A percentile compares a stretch with the other conserved stretches of the same genome.
These are phyloP conservation scores for Chara braunii DNA, from an alignment of 139 green algal genomes.

Conservation along the genomic window DNA sequence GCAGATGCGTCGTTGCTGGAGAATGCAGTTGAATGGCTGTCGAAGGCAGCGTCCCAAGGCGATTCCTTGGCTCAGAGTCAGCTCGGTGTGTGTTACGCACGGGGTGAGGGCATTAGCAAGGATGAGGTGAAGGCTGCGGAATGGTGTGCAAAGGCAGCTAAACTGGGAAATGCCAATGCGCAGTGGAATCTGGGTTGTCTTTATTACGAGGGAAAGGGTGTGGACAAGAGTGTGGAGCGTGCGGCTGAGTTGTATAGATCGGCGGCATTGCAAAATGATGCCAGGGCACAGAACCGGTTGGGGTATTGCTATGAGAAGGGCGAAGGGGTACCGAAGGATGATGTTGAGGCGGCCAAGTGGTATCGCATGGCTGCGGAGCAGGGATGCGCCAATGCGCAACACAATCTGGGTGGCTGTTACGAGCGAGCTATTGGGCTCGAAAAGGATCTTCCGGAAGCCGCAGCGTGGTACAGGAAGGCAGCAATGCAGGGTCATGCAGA, in stretches of 20 bases:
- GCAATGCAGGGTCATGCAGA: slow-evolving; percentile 6
- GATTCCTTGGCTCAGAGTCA: slow-evolving; percentile 3
- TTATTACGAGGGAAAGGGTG: slow-evolving; percentile 31
- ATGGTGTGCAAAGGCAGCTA: slow-evolving; percentile 24
- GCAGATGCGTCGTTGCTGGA: slow-evolving; percentile 22
- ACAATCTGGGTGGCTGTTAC: slow-evolving; percentile 10
- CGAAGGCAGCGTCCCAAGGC: slow-evolving; percentile 31
- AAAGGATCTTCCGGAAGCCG: neutral
- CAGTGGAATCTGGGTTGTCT: slow-evolving; percentile 31
- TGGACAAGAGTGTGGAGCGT: neutral
- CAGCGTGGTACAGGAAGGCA: slow-evolving; percentile 1
- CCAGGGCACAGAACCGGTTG: slow-evolving; percentile 24
- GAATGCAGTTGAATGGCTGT: slow-evolving; percentile 32
- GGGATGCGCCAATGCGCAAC: slow-evolving; percentile 5
- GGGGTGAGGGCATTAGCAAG: neutral
- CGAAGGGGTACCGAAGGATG: slow-evolving; percentile 20
- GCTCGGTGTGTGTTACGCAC: slow-evolving; percentile 24
- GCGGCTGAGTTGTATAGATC: neutral
- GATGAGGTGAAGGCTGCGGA: slow-evolving; percentile 20
- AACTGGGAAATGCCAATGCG: slow-evolving; percentile 20
- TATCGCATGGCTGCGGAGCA: slow-evolving; percentile 26
- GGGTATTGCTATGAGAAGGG: slow-evolving; percentile 16
- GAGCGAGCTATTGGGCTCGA: neutral
- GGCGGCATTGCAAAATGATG: slow-evolving; percentile 25
- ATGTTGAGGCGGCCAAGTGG: slow-evolving; percentile 9